Evolutionary conservation across 2,329 filamentous ascomycete species (phyloP).

Genomic region (Nigrospora osmanthi): DNA sequence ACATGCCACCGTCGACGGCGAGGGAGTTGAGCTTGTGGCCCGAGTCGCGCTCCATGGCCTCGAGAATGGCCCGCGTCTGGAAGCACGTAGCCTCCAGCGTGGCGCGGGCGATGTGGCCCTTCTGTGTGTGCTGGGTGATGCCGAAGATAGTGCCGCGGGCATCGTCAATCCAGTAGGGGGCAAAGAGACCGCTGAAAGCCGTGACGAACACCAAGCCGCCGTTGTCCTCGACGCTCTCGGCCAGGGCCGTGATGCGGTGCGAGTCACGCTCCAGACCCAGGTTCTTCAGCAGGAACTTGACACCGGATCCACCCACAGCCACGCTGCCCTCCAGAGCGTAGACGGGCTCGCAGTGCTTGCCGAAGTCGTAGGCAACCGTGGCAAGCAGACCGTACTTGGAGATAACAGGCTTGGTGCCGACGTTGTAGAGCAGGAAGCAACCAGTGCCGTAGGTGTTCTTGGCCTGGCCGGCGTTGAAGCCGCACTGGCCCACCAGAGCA

Average conservation of each 20-base stretch:
- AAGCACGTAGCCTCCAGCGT: conserved; percentile 89
- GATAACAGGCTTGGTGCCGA: conserved; percentile 76
- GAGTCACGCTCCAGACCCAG: conserved; percentile 49
- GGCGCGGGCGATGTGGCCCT: conserved; percentile 79
- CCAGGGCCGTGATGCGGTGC: conserved; percentile 41
- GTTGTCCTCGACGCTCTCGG: conserved; percentile 55
- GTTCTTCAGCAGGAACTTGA: conserved; percentile 66
- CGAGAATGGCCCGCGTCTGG: conserved; percentile 85
- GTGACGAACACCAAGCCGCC: conserved; percentile 84
- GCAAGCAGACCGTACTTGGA: conserved; percentile 75
- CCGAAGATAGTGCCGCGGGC: conserved; percentile 84
- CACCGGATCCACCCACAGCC: conserved; percentile 71
- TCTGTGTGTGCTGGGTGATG: conserved; percentile 77
- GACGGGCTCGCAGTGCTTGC: conserved; percentile 48
- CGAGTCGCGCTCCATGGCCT: conserved; percentile 85
- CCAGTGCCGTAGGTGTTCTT: conserved; percentile 92
- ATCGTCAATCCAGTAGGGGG: conserved; percentile 92
- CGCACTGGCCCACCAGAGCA: conserved; percentile 78
- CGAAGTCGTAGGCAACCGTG: conserved; percentile 83
- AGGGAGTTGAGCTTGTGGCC: conserved; percentile 66
- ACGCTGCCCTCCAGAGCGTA: conserved; percentile 83
- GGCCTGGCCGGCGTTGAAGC: conserved; percentile 71
- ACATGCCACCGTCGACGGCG: conserved; percentile 84
- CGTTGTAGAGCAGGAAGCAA: conserved; percentile 84
- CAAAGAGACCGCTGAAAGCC: conserved; percentile 84